Percentiles rank a stretch among this genome's conserved stretches.
phyloP scores from a whole-genome alignment of 2,329 filamentous ascomycete species.

The Aureobasidium sp. region DNA sequence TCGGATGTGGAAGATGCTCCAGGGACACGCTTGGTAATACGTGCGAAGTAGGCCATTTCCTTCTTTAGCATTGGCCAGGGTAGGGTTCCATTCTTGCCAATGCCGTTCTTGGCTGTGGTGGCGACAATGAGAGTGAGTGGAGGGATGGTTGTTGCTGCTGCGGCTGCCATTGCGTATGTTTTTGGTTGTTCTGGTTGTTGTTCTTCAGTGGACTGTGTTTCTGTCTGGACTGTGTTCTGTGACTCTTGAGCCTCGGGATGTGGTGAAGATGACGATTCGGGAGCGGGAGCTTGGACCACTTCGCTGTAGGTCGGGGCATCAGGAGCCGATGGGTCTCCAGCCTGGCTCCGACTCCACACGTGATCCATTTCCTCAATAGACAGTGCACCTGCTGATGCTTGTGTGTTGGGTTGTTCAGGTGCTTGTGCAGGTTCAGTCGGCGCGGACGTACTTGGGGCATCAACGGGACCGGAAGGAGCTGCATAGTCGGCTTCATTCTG shows the following conservation, averaged over 20 bases:
- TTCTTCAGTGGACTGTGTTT: background rate
- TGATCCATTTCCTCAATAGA: conserved; percentile 2
- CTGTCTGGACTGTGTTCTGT: background rate
- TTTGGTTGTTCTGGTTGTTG: background rate
- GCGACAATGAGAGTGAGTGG: conserved; percentile 81
- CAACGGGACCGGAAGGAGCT: background rate
- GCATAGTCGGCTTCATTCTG: background rate
- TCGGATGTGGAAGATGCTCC: conserved; percentile 19
- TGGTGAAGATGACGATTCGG: background rate
- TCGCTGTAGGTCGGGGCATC: background rate
- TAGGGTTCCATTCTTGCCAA: conserved; percentile 67
- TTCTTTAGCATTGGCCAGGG: conserved; percentile 84
- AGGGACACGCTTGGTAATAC: conserved; percentile 66
- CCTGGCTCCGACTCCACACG: background rate
- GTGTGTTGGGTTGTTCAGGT: background rate
- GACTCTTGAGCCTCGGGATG: background rate
- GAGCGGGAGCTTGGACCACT: conserved; percentile 8
- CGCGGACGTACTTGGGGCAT: background rate
- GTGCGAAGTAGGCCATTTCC: conserved; percentile 93
- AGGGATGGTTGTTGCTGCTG: background rate
- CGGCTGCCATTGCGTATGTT: conserved; percentile 3
- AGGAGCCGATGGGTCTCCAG: background rate
- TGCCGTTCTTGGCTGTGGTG: conserved; percentile 81
- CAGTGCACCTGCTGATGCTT: background rate
- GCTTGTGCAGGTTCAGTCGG: background rate